phyloP scores from a whole-genome alignment of 2,329 filamentous ascomycete species.

The Apiospora sp. region DNA sequence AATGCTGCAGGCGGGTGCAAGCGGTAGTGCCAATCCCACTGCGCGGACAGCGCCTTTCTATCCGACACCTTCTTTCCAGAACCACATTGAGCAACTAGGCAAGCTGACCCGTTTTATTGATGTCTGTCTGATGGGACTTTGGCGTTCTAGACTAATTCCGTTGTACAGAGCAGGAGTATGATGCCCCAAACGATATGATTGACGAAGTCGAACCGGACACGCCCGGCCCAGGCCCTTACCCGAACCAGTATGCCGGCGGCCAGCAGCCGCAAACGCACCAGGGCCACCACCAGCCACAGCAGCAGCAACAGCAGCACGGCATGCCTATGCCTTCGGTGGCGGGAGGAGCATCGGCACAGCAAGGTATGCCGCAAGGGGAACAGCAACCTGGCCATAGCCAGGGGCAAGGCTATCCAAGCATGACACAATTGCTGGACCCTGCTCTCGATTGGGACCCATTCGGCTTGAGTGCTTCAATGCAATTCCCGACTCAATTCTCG shows the following conservation, averaged over 20 bases:
- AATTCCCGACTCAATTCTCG: conserved; percentile 85
- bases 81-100: conserved; percentile 95
- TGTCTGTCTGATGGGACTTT: neutral
- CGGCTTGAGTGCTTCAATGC: conserved; percentile 92
- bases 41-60: conserved; percentile 64
- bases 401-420: conserved; percentile 63
- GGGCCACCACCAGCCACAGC: conserved; percentile 46
- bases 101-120: conserved; percentile 61
- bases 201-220: conserved; percentile 81
- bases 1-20: conserved; percentile 42
- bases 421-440: conserved; percentile 74
- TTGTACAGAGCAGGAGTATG: conserved; percentile 94
- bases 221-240: conserved; percentile 72
- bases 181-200: conserved; percentile 86
- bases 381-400: conserved; percentile 41
- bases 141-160: conserved; percentile 73
- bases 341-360: conserved; percentile 49
- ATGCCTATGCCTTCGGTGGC: conserved; percentile 48
- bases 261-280: conserved; percentile 33
- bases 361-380: conserved; percentile 43
- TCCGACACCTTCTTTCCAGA: conserved; percentile 83
- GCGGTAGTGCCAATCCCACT: conserved; percentile 34
- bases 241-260: conserved; percentile 58
- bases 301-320: conserved; percentile 50
- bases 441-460: conserved; percentile 94